A percentile compares a stretch with the other conserved stretches of the same genome.
phyloP scores from a whole-genome alignment of 345 rosid genomes.

The Euphorbia pulcherrima region DNA sequence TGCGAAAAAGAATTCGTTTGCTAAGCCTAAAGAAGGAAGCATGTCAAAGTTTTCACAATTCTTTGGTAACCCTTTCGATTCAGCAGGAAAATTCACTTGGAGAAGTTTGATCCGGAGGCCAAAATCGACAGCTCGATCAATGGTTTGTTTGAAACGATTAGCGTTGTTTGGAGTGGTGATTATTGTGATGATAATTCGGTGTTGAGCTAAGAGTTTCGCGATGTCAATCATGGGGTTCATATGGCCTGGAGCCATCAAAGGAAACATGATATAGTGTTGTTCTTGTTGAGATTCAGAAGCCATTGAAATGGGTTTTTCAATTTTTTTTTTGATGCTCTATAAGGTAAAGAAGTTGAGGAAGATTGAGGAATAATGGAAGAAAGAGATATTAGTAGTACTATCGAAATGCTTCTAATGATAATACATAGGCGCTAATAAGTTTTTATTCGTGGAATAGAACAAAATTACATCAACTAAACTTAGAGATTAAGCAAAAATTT shows the following conservation, averaged over 20 bases:
- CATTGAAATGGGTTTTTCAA: background rate
- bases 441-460: too few relatives aligned
- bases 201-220: background rate
- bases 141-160: background rate
- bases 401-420: too few relatives aligned
- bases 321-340: too few relatives aligned
- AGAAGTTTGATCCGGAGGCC: background rate
- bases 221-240: background rate
- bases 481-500: too few relatives aligned
- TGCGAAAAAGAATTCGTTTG: background rate
- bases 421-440: too few relatives aligned
- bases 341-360: too few relatives aligned
- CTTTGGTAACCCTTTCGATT: background rate
- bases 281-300: background rate
- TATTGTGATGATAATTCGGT: background rate
- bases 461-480: too few relatives aligned
- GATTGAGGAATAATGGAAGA: too few relatives aligned
- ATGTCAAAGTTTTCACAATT: background rate
- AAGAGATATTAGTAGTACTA: too few relatives aligned
- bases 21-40: background rate
- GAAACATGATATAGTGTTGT: background rate
- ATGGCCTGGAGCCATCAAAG: background rate
- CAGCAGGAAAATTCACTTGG: background rate
- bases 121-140: background rate
- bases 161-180: background rate